Evolutionary conservation across 208 protist species (phyloP).

Genomic region (Leptomonas pyrrhocoris): DNA sequence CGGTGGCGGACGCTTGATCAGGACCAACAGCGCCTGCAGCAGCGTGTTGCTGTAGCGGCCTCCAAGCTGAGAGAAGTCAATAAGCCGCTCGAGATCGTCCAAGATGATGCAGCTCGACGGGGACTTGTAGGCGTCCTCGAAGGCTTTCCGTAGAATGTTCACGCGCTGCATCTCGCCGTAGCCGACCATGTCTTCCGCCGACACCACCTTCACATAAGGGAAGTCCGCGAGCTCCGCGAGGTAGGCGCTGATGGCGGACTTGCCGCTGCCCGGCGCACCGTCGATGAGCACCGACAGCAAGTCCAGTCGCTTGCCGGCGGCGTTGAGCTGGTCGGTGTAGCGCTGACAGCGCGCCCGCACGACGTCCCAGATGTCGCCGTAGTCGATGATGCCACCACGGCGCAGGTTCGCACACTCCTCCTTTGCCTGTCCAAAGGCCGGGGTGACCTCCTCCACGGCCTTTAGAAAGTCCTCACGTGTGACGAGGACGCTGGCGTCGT

Average conservation of each 20-base stretch:
- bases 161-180: constrained; percentile 90
- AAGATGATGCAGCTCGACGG: constrained; percentile 96
- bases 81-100: constrained; percentile 97
- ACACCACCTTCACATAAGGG: constrained; percentile 98
- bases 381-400: constrained; percentile 94
- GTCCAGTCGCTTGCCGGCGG: constrained; percentile 87
- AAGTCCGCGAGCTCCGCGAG: constrained; percentile 92
- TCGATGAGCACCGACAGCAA: constrained; percentile 94
- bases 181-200: constrained; percentile 92
- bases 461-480: constrained; percentile 72
- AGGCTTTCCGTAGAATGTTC: constrained; percentile 96
- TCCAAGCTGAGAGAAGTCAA: constrained; percentile 97
- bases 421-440: constrained; percentile 96
- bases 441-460: constrained; percentile 92
- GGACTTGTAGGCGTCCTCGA: constrained; percentile 99
- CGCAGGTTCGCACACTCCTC: constrained; percentile 90
- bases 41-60: constrained; percentile 98
- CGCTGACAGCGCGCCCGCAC: constrained; percentile 53
- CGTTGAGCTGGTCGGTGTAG: constrained; percentile 87
- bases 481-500: constrained; percentile 67
- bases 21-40: constrained; percentile 96
- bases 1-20: constrained; percentile 95
- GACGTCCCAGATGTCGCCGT: constrained; percentile 83
- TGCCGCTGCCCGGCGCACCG: constrained; percentile 92
- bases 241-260: constrained; percentile 96